Evolutionary conservation across 371 early-diverging fungal genomes (phyloP), one percentile per base, ranked within the genome.

Genomic region (Mortierella sp.): DNA sequence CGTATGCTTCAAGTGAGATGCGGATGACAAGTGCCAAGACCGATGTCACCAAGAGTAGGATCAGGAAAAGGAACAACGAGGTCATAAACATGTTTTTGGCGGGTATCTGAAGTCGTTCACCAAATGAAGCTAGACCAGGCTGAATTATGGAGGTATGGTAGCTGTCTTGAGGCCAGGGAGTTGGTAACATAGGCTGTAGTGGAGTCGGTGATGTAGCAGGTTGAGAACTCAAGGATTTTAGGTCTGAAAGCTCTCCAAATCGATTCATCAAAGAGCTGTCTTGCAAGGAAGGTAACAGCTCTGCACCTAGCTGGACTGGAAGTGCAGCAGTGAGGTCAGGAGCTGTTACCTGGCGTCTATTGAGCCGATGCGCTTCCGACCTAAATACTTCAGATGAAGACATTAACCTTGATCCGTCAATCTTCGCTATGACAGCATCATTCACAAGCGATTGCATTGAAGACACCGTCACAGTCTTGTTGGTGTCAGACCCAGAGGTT

Each of bases 71-170:
- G 23, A 79, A 67, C 1, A 79, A 47, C 0, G 80, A 70, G 35
- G 80, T 79, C 80, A 79, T 79, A 34, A 79, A 79, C 80, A 79
- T 55, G 53, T 79, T 79, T 29, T 70, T 51, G 47, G 80, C 60
- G 0, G 80, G 80, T 55, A 79, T 74, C 43, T 70, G 19, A 43
- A 73, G 70, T 0, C 74, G 70, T 15, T 79, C 57, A 12, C 80
- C 80, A 26, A 74, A 74, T 8, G 80, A 65, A 8, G 51, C 32
- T 0, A 78, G 47, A 26, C 76, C 77, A 4, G 59, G 66, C 35
- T 37, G 57, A 13, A 43, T 12, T 31, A 57, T 71, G 4, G 57
- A 61, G 0, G 58, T 22, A 15, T 67, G 45, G 32, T 56, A 35
- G 12, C 13, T 56, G 3, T 43, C 64, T n/a, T 60, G 57, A 9